Evolutionary conservation across 306 rosid genomes (phyloP).

Genomic region (Quercus glauca): DNA sequence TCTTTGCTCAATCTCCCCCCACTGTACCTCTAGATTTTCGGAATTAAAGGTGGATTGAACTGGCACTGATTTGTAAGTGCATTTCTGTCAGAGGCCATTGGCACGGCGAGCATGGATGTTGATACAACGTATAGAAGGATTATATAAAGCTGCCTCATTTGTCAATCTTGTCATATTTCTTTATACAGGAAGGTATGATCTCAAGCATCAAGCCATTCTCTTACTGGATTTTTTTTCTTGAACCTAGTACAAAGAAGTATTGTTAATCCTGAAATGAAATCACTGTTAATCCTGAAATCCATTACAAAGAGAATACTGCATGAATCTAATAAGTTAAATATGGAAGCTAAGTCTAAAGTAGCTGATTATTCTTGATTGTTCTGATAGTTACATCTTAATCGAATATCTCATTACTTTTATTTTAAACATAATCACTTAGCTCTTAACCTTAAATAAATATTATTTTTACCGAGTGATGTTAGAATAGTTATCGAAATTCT

Average conservation of each 20-base stretch:
- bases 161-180: slow-evolving; percentile 95
- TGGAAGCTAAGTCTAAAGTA: neutral
- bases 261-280: neutral
- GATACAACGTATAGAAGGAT: slow-evolving; percentile 82
- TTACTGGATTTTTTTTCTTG: neutral
- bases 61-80: slow-evolving; percentile 18
- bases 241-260: neutral
- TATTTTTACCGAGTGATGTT: neutral
- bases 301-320: too few relatives aligned
- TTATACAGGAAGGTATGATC: slow-evolving; percentile 77
- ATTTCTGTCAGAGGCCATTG: slow-evolving; percentile 70
- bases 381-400: neutral
- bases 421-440: too few relatives aligned
- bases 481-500: neutral
- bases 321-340: neutral
- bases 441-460: too few relatives aligned
- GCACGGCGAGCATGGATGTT: slow-evolving; percentile 79
- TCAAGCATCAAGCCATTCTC: slow-evolving; percentile 9
- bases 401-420: too few relatives aligned
- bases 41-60: slow-evolving; percentile 6
- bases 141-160: slow-evolving; percentile 92
- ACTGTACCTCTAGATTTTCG: neutral
- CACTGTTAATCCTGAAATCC: neutral
- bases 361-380: neutral
- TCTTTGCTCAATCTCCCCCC: neutral